These are phyloP conservation scores for Venturia pyrina DNA, from an alignment of 2,329 filamentous ascomycete species.

Conservation along the genomic window DNA sequence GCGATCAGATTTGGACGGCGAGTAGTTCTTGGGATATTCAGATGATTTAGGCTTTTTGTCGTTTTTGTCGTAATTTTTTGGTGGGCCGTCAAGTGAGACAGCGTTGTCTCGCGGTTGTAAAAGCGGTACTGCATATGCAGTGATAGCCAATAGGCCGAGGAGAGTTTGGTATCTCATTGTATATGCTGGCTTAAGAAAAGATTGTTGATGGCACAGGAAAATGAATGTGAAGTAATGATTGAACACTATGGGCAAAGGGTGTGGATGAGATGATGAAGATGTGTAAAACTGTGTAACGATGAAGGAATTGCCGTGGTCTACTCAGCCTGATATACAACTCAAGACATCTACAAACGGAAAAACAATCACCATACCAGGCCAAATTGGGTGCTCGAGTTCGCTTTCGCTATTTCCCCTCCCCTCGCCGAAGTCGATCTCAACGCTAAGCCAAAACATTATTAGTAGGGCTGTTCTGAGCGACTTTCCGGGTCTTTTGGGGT, in stretches of 20 bases:
- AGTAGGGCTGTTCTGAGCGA: not conserved
- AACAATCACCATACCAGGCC: not conserved
- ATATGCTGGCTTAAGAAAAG: too few species aligned
- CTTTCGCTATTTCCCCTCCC: not conserved
- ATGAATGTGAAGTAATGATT: not conserved
- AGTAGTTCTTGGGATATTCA: too few species aligned
- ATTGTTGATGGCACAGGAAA: not conserved
- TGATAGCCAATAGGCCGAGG: not conserved
- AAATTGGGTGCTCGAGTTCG: not conserved
- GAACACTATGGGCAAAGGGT: too few species aligned
- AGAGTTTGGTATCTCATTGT: not conserved
- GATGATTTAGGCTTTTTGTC: too few species aligned
- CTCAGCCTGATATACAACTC: not conserved
- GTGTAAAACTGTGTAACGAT: too few species aligned
- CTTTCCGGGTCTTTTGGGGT: not conserved
- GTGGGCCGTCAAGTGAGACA: not conserved
- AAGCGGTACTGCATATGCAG: not conserved
- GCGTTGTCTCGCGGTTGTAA: not conserved
- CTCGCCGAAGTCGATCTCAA: not conserved
- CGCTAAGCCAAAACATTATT: not conserved
- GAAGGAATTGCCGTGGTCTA: not conserved
- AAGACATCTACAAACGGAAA: not conserved
- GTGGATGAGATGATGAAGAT: too few species aligned
- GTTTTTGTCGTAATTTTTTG: too few species aligned
- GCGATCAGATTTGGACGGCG: too few species aligned